Evolutionary conservation across 2,329 filamentous ascomycete genomes (phyloP), one percentile per base, ranked within the genome.

Genomic region (Cytospora paraplurivora): DNA sequence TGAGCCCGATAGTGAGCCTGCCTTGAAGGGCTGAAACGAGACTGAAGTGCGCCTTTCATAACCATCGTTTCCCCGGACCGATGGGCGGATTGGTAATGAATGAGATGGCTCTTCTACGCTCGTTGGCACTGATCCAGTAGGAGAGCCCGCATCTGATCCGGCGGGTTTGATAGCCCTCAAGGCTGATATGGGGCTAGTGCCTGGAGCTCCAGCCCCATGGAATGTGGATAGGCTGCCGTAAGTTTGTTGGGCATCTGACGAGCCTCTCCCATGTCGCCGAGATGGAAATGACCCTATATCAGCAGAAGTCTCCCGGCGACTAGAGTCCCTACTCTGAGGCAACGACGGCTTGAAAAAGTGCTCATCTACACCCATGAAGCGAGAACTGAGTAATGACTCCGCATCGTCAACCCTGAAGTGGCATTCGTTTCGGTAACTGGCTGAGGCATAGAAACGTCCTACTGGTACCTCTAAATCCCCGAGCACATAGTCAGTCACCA

Each of bases 11-110:
- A 98, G 81, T 1, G 94, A 96, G 12, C 94, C 94, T 15, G 93
- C 92, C 76, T 99, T 99, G 80, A 99, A 99, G 0, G 94, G 93
- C 70, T 96, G 92, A 71, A 97, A 97, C 0, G 92, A 96, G 27
- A 97, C 86, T 0, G 92, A 97, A 7, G 91, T 88, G 59, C 92
- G 86, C 69, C 93, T 85, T 59, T 82, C 82, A 55, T 83, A 71
- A 27, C 78, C 80, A 51, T 90, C 86, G 49, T 79, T 76, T 15
- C 76, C 77, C 56, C 80, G 79, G 6, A 58, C 21, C 34, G 64
- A 64, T 37, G 62, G 62, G 5, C 64, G 71, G 17, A 83, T 81
- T n/a, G 85, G 85, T 52, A 86, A 70, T 4, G 85, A 86, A 67
- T 82, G 79, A 10, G 82, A 78, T 3, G 79, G 78, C 17, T 78